phyloP scores from a whole-genome alignment of 1,284 basidiomycete species.

The Leccinum huronense region DNA sequence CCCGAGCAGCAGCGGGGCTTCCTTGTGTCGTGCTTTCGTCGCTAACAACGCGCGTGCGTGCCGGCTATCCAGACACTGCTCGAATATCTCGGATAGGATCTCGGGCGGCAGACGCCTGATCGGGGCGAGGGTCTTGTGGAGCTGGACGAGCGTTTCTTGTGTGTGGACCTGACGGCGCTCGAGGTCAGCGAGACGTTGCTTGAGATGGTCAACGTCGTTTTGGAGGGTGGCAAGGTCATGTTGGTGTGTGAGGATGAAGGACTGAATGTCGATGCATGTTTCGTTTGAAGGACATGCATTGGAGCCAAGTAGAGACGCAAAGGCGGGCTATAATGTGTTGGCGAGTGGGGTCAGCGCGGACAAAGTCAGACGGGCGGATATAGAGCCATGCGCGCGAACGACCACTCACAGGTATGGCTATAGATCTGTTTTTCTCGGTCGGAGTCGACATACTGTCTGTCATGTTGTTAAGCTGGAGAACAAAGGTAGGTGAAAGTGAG shows the following conservation, averaged over 20 bases:
- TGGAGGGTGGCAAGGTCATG: conserved; percentile 17
- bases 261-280: conserved; percentile 11
- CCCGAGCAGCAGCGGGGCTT: conserved; percentile 26
- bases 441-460: not conserved
- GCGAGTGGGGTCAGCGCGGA: not conserved
- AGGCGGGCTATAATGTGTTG: conserved; percentile 13
- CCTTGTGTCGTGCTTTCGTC: conserved; percentile 4
- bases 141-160: conserved; percentile 17
- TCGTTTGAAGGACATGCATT: conserved; percentile 20
- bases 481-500: not conserved
- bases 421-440: not conserved
- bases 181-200: conserved; percentile 13
- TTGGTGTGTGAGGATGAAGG: conserved; percentile 22
- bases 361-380: not conserved
- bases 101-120: conserved; percentile 31
- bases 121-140: conserved; percentile 20
- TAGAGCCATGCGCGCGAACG: not conserved
- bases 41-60: not conserved
- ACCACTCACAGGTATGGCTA: conserved; percentile 19
- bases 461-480: conserved; percentile 12
- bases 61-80: conserved; percentile 18
- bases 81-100: conserved; percentile 30
- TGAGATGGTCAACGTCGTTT: conserved; percentile 14
- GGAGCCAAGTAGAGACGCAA: conserved; percentile 15
- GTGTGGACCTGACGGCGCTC: conserved; percentile 14